phyloP scores from a whole-genome alignment of 345 rosid species.

The Eucalyptus tenuipes region DNA sequence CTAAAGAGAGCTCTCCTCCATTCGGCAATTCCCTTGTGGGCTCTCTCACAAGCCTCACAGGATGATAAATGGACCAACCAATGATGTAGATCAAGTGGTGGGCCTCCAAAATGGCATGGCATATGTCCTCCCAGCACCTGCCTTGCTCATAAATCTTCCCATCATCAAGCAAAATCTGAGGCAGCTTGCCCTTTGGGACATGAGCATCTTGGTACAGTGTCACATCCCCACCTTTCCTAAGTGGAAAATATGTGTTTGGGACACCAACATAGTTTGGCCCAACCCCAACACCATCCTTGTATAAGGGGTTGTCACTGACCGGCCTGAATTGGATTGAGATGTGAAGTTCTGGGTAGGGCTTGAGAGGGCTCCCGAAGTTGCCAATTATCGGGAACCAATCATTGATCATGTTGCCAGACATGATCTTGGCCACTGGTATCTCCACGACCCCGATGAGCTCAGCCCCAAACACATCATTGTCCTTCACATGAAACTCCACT shows the following conservation, averaged over 20 bases:
- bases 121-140: constrained; percentile 67
- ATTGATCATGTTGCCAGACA: constrained; percentile 23
- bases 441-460: constrained; percentile 51
- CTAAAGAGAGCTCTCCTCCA: constrained; percentile 44
- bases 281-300: constrained; percentile 35
- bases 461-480: constrained; percentile 60
- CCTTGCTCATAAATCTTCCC: constrained; percentile 38
- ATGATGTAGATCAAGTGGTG: constrained; percentile 43
- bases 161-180: constrained; percentile 44
- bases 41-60: constrained; percentile 48
- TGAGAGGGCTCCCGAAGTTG: constrained; percentile 5
- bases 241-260: constrained; percentile 50
- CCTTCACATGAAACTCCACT: constrained; percentile 56
- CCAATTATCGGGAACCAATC: constrained; percentile 43
- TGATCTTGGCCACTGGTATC: constrained; percentile 21
- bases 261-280: constrained; percentile 50
- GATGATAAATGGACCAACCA: constrained; percentile 65
- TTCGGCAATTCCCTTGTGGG: constrained; percentile 40
- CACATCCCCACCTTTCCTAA: constrained; percentile 39
- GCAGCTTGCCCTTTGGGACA: constrained; percentile 27
- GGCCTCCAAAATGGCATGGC: constrained; percentile 60
- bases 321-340: constrained; percentile 33
- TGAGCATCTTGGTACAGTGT: constrained; percentile 78
- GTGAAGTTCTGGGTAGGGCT: constrained; percentile 38
- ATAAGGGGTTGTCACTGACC: constrained; percentile 11